These are phyloP conservation scores for Plasmodium vivax DNA, from an alignment of 169 alveolate genomes.

Conservation along the genomic window DNA sequence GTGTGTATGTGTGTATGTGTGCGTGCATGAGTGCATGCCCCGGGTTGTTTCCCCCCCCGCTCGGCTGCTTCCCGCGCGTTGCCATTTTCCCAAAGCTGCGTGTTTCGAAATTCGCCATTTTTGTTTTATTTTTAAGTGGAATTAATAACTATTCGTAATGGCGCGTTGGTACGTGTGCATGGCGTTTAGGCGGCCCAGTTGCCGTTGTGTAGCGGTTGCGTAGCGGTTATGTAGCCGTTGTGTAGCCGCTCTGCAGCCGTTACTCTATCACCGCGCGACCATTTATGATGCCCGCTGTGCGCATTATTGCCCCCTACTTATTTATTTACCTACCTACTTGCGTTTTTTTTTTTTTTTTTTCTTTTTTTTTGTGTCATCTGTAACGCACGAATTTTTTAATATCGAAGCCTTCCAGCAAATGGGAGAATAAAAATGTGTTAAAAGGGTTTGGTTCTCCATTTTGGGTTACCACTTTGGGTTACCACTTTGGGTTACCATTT, in stretches of 20 bases:
- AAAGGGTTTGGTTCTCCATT: conserved; percentile 9
- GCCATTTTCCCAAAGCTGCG: background rate
- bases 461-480: background rate
- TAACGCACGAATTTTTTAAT: conserved; percentile 26
- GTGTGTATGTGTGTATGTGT: background rate
- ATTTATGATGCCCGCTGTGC: conserved; percentile 3
- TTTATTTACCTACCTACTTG: conserved; percentile 2
- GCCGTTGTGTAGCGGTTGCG: background rate
- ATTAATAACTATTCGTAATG: conserved; percentile 30
- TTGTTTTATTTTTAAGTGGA: conserved; percentile 62
- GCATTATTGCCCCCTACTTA: background rate
- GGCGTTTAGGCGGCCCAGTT: background rate
- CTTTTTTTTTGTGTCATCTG: conserved; percentile 29
- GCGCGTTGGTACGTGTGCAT: conserved; percentile 6
- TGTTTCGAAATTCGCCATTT: conserved; percentile 1
- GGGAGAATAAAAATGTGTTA: conserved; percentile 5
- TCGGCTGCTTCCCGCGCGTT: background rate
- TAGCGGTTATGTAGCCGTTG: background rate
- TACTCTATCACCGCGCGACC: background rate
- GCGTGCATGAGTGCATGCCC: background rate
- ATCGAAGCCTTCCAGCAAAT: conserved; percentile 11
- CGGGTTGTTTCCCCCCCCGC: background rate
- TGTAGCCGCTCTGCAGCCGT: background rate
- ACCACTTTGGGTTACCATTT: background rate
- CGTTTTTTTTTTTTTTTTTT: conserved; percentile 10